A percentile compares a stretch with the other conserved stretches of the same genome.
These are phyloP conservation scores for Podila clonocystis DNA, from an alignment of 192 early-diverging fungal species.

Conservation along the genomic window DNA sequence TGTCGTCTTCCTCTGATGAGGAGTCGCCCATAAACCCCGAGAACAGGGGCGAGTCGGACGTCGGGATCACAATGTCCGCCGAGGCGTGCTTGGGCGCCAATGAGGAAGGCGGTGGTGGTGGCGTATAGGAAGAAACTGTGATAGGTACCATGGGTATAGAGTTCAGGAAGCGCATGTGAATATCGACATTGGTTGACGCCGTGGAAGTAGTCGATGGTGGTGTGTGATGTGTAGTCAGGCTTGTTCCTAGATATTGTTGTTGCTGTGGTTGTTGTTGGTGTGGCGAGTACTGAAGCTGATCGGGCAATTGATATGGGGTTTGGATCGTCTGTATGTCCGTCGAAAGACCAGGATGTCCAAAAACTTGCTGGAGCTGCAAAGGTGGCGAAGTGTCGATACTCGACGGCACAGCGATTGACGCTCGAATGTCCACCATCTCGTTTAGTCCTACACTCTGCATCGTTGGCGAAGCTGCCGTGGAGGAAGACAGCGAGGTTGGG, in stretches of 20 bases:
- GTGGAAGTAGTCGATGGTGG: background rate
- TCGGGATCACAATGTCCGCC: background rate
- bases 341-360: no score
- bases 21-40: background rate
- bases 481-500: constrained; percentile 1
- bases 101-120: background rate
- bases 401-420: constrained; percentile 23
- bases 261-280: no score
- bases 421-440: constrained; percentile 7
- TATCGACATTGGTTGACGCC: background rate
- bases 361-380: constrained; percentile 1
- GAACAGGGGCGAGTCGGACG: background rate
- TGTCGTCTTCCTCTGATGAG: background rate
- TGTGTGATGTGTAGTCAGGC: background rate
- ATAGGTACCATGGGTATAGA: constrained; percentile 15
- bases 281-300: no score
- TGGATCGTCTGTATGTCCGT: background rate
- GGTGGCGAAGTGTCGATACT: constrained; percentile 20
- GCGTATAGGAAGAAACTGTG: background rate
- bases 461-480: background rate
- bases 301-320: background rate
- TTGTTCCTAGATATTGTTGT: background rate
- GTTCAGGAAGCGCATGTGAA: constrained; percentile 16
- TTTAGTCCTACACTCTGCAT: background rate
- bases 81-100: background rate